Base-by-base conservation (phyloP, 306 rosid genomes). In the Senna siamea region DNA sequence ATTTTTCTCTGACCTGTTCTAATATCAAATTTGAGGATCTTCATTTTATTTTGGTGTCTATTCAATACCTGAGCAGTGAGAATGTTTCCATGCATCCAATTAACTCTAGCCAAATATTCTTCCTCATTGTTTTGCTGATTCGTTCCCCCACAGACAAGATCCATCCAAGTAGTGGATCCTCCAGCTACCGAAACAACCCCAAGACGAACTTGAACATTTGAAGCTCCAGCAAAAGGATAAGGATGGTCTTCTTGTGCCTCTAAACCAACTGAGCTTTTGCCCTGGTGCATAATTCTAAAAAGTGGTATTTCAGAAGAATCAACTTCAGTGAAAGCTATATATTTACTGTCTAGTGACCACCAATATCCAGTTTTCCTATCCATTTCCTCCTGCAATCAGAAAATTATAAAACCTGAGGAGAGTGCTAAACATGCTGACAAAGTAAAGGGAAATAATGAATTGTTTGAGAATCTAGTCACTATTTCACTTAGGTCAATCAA, bases 211-310 rank as follows among this genome's bases (percentile, higher is more conserved):
- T 85, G 82, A 60, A 85, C 99, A 82, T 95, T 95, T 77, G 97
- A 86, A 72, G 97, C 88, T 82, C 99, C 99, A 0, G 98, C 90
- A 79, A 95, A 95, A 66, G 99, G 97, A 89, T 95, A 95, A 18
- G 96, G 82, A 81, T 95, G 98, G 85, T 92, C 99, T 90, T 95
- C 99, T 78, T 92, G 98, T 69, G 99, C 97, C 54, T 90, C 98
- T n/a, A 74, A 51, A 72, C 96, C 99, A 67, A 90, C 90, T n/a
- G 89, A 84, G 83, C 88, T 87, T 81, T 90, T 90, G 68, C 99
- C 99, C 81, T 90, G 99, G 81, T 92, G 99, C 98, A 90, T 90
- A 74, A 95, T 95, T 82, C 97, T 85, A 79, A 87, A 92, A 60
- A 86, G 93, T 6, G 98, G 99, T 60, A 95, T 83, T 61, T 88